Evolutionary conservation across 2,329 filamentous ascomycete species (phyloP), one percentile per base, ranked within the genome.

Genomic region (Camillea tinctor): DNA sequence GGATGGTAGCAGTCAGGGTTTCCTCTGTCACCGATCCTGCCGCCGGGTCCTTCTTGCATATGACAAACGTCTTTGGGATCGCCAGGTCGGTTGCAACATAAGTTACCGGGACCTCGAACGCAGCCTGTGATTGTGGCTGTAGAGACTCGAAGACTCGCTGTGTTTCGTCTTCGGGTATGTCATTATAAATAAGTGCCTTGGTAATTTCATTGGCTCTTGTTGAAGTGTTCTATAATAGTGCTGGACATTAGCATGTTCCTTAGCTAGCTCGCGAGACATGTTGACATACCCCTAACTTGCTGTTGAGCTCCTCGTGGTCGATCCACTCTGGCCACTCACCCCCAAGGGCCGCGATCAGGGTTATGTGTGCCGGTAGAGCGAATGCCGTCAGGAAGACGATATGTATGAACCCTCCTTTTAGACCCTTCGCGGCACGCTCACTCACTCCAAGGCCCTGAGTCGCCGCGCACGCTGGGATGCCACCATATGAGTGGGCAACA

Each of bases 351-450:
- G 2, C 17, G 36, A 44, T 44, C 11, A 44, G 17, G 13, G 1
- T n/a, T 44, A 44, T n/a, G 36, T 44, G 36, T 44, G 17, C 36
- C 11, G 72, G 67, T 0, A 73, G 44, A 1, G 69, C 69, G 49
- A 72, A 68, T 0, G 71, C 64, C 0, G 71, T 57, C 1, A 75
- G 52, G 30, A 70, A 74, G 0, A 74, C 50, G 13, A 73, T 60
- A 1, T 66, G 58, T 4, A 65, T 70, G 22, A 75, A 65, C 1
- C 74, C 73, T 13, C 73, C 74, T 2, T 56, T 13, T 1, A 71
- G 26, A 0, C 72, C 72, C 15, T 63, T 60, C 0, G 61, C 64
- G 9, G 59, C 54, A 2, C 72, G 55, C 4, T 74, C 73, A 1
- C 68, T 61, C 23, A 72, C 15, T 2, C 69, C 68, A 19, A 68